phyloP scores from a whole-genome alignment of 768 basidiomycete genomes.

The Lentinula detonsa region DNA sequence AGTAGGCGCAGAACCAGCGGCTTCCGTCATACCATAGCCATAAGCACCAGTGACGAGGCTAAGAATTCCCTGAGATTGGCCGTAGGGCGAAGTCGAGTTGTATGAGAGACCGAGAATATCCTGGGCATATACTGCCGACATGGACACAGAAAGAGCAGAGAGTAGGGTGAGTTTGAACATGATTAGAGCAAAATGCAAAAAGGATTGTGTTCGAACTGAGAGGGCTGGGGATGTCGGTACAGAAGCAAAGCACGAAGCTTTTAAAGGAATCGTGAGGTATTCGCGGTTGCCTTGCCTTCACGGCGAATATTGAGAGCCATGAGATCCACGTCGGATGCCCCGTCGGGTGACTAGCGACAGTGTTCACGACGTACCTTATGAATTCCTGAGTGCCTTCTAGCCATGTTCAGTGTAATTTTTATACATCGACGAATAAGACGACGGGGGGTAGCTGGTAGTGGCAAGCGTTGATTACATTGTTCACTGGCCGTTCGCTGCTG shows the following conservation, averaged over 20 bases:
- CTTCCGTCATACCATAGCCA: background rate
- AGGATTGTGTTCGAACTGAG: background rate
- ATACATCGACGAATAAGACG: too few species aligned
- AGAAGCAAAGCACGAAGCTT: background rate
- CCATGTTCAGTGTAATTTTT: too few species aligned
- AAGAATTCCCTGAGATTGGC: background rate
- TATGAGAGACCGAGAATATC: background rate
- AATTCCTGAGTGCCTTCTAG: too few species aligned
- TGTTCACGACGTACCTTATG: too few species aligned
- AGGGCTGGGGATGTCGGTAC: background rate
- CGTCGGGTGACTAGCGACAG: too few species aligned
- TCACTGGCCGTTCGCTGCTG: too few species aligned
- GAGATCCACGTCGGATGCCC: too few species aligned
- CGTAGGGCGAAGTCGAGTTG: conserved; percentile 1
- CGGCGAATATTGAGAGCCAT: background rate
- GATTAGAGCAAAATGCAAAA: background rate
- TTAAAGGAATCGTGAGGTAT: background rate
- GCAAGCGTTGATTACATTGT: too few species aligned
- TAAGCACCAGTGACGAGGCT: background rate
- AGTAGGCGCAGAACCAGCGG: background rate
- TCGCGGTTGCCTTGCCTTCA: background rate
- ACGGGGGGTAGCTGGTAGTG: too few species aligned
- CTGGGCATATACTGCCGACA: background rate
- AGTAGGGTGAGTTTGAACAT: background rate
- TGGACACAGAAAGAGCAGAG: background rate